Base-by-base conservation (phyloP, 768 basidiomycete genomes). In the Coprinopsis marcescibilis region DNA sequence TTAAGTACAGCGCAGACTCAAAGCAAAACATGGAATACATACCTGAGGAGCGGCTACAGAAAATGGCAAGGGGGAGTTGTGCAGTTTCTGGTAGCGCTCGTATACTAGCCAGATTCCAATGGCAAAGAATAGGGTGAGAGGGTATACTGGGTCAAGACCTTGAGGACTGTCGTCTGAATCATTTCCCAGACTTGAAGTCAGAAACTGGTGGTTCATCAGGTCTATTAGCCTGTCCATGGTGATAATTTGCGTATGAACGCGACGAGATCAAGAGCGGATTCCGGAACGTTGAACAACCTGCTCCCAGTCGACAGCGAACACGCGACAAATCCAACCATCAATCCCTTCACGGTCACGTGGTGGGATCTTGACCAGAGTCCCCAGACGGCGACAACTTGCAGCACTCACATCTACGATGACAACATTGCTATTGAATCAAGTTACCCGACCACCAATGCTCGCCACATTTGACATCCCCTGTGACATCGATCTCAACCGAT, bases 101-200 rank as follows among this genome's bases (percentile, higher is more conserved):
- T 82, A 76, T 36, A 91, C 84, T 21, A 89, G 71, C 71, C 81
- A 89, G 51, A 91, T 88, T 34, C 89, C 87, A 49, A 85, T 69
- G 30, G 77, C 85, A 52, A 89, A 79, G 69, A 85, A 87, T 23
- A 81, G 59, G 1, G 81, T 74, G 20, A 88, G 67, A 25, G 81
- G 75, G 65, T 83, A 85, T 41, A 85, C 51, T 39, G 83, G 70
- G 63, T 85, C 83, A 43, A 80, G 63, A 12, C 76, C 68, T 55
- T 71, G 63, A 26, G 67, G 68, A 48, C 23, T 25, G 15, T 48
- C 50, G 50, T 75, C 75, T 48, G 72, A 67, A 54, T 72, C 75
- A 60, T 67, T 64, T 65, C 64, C 65, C 36, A 77, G 57, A 50
- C 71, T 76, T 49, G 74, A 67, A 19, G 74, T 74, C 43, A 75